Evolutionary conservation across 306 rosid species (phyloP).

Genomic region (Trifolium pratense): DNA sequence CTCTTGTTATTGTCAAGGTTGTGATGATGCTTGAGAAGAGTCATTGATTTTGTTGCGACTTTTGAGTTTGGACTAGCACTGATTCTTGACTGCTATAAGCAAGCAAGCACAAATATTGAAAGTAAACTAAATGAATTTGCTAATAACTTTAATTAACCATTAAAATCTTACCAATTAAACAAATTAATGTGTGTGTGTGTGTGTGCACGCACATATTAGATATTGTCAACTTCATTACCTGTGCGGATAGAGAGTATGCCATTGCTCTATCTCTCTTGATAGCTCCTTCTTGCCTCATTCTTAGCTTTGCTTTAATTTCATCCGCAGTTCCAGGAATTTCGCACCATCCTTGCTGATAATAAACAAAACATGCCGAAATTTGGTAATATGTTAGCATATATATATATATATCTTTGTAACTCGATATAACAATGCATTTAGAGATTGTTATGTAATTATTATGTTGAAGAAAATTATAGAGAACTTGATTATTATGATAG

Average conservation of each 20-base stretch:
- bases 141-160: background rate
- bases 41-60: constrained; percentile 29
- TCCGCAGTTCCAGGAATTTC: constrained; percentile 71
- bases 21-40: constrained; percentile 50
- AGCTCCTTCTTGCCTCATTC: constrained; percentile 77
- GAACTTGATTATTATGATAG: too few species aligned
- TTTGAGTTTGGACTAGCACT: constrained; percentile 66
- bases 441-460: constrained; percentile 16
- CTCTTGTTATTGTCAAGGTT: constrained; percentile 47
- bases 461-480: constrained; percentile 18
- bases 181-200: background rate
- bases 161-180: constrained; percentile 15
- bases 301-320: constrained; percentile 73
- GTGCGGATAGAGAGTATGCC: constrained; percentile 73
- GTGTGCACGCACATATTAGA: background rate
- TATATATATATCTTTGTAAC: background rate
- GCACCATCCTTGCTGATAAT: constrained; percentile 81
- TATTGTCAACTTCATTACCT: constrained; percentile 57
- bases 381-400: constrained; percentile 25
- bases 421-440: constrained; percentile 1
- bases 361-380: background rate
- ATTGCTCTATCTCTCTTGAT: constrained; percentile 83
- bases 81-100: constrained; percentile 60
- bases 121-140: constrained; percentile 16
- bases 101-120: background rate